Base-by-base conservation (phyloP, 805 yeast genomes). In the Wickerhamomyces ciferrii region DNA sequence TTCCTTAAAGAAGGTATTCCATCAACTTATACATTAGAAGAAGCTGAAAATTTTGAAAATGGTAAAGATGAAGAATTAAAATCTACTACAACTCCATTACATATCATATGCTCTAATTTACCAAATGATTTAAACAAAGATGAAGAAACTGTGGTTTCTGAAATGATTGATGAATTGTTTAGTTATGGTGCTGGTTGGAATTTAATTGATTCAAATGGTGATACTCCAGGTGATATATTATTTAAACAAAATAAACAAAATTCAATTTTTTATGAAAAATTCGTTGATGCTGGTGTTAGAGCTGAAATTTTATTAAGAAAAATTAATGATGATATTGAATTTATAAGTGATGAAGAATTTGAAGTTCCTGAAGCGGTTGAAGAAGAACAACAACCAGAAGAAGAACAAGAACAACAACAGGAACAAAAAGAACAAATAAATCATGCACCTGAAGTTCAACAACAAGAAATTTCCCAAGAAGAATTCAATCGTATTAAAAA, bases 121-220 rank as follows among this genome's bases (percentile, higher is more conserved):
- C 74, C 76, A 0, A 21, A 34, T 3, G 76, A 78, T 49, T 48
- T 65, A 2, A 56, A 66, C 0, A 47, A 48, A 5, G 71, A 65
- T 0, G 85, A 79, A 46, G 70, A 72, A 46, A 52, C 60, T 1
- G 70, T 78, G 1, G 74, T 83, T 0, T 48, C 67, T 29, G 62
- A 66, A 13, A 73, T 91, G 80, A 80, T 88, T 48, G 78, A 79
- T 25, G 74, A 71, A 19, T 64, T 91, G 48, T 83, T 91, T 53
- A 81, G 87, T 58, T 84, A 81, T 61, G 97, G 97, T 25, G 96
- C 96, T 0, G 96, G 95, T 10, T 91, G 97, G 97, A 83, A 85
- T 63, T 72, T 87, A 54, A 69, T 81, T 2, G 95, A 90, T 61
- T 75, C 71, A 48, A 77, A 83, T 44, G 73, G 79, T 53, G 82